Evolutionary conservation across 495 filamentous ascomycete species (phyloP), one percentile per base, ranked within the genome.

Genomic region (Cercophora scortea): DNA sequence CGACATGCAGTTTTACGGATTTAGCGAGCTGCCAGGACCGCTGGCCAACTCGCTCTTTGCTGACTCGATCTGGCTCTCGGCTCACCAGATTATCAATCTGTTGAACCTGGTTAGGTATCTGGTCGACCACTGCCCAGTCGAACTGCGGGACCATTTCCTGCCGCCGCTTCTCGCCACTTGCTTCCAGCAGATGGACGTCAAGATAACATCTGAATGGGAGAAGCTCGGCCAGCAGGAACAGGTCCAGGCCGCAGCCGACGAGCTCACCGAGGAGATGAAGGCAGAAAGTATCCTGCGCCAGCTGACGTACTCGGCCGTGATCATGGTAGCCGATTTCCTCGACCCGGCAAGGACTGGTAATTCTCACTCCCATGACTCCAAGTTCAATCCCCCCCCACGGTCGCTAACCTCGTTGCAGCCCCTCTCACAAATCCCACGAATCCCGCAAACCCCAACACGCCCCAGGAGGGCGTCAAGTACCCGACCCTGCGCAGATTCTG

Each of bases 261-360:
- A 83, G 42, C 73, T 99, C 36, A 85, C 87, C 1, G 87, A 95
- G 57, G 94, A 99, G 72, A 99, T 99, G 93, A 95, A 95, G 69
- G 85, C 88, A 16, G 93, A 99, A 64, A 96, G 92, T 66, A 93
- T 97, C 25, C 74, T 99, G 34, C 82, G 93, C n/a, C 89, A 95
- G 53, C 74, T 97, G 45, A 96, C 93, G 1, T 89, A 91, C 63
- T 87, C 89, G 36, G 88, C 92, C 7, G 89, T 95, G 11, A 84
- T 91, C 53, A 86, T 96, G 77, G 87, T 95, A 42, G 86, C 90
- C 19, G 86, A 86, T 51, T 78, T 97, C 49, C 76, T 96, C 9
- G 91, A 96, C 63, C 87, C 88, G 11, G 76, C 82, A 50, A 76
- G 75, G 52, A 63, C 65, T 6, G 71, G 81, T 76, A 75, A 76